Conservation (phyloP, 2,329 filamentous ascomycete species). For the Sordariomycetes sp. region DNA sequence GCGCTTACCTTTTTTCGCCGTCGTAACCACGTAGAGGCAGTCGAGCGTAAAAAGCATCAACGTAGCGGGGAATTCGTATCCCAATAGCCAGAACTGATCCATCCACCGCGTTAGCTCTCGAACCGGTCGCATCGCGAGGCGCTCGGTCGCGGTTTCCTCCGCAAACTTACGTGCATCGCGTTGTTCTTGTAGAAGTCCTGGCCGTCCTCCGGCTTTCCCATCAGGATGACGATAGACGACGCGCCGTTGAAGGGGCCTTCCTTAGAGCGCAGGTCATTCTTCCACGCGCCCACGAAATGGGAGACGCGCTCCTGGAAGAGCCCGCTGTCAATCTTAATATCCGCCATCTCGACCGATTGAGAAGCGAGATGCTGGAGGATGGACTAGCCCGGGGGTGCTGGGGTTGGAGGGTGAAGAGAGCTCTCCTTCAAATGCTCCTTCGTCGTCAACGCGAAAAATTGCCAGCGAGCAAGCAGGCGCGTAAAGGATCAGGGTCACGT, state of each 20-base stretch:
- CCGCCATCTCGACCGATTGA: conserved; percentile 36
- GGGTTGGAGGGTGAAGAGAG: not conserved
- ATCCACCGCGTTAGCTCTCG: not conserved
- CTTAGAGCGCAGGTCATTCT: conserved; percentile 81
- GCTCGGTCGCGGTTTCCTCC: not conserved
- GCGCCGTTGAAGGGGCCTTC: conserved; percentile 78
- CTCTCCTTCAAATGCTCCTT: not conserved
- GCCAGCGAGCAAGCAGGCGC: not conserved
- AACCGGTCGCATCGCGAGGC: not conserved
- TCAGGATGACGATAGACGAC: conserved; percentile 75
- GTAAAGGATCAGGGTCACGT: conserved; percentile 3
- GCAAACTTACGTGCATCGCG: conserved; percentile 70
- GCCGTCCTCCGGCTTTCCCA: conserved; percentile 88
- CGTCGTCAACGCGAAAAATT: conserved; percentile 4
- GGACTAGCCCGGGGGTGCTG: not conserved
- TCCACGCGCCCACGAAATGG: conserved; percentile 84
- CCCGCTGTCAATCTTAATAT: conserved; percentile 92
- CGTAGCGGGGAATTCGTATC: conserved; percentile 96
- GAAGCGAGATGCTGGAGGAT: not conserved
- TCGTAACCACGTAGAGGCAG: conserved; percentile 82
- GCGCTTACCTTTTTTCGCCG: conserved; percentile 81
- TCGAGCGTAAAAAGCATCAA: conserved; percentile 86
- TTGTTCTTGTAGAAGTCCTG: conserved; percentile 91
- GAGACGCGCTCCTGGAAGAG: conserved; percentile 88
- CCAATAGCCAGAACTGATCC: conserved; percentile 88